Conservation (phyloP, 108 stramenopile species). For the Nitzschia sp. region DNA sequence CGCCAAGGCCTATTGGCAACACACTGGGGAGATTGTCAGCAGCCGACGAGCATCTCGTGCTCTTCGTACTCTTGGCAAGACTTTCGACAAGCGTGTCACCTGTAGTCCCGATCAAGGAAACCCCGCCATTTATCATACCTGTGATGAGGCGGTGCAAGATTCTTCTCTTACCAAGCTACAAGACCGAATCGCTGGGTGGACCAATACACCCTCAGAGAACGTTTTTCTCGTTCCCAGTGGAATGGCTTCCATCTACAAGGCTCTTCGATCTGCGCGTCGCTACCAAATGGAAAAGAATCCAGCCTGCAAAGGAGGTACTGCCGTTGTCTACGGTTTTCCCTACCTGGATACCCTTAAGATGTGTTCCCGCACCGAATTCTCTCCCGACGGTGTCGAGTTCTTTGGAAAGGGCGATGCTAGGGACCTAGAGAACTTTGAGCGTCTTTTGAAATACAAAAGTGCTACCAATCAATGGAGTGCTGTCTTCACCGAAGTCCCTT, state of each 20-base stretch:
- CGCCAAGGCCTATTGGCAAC: constrained; percentile 80
- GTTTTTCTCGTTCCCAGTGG: constrained; percentile 58
- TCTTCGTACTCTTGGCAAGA: constrained; percentile 24
- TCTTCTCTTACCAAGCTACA: constrained; percentile 9
- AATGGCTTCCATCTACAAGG: constrained; percentile 61
- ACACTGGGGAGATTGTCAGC: constrained; percentile 65
- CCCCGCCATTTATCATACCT: constrained; percentile 26
- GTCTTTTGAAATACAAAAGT: constrained; percentile 26
- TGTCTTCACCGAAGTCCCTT: constrained; percentile 70
- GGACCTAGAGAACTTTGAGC: constrained; percentile 49
- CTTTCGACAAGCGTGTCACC: constrained; percentile 35
- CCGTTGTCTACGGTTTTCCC: constrained; percentile 74
- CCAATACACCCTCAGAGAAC: constrained; percentile 36
- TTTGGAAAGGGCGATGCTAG: constrained; percentile 58
- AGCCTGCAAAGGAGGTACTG: constrained; percentile 35
- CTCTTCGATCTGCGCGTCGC: constrained; percentile 46
- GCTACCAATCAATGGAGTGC: constrained; percentile 30
- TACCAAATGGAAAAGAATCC: constrained; percentile 35
- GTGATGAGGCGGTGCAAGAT: constrained; percentile 2
- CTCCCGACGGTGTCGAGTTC: constrained; percentile 59
- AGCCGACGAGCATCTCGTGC: constrained; percentile 49
- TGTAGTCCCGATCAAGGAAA: constrained; percentile 26
- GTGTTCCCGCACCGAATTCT: constrained; percentile 56
- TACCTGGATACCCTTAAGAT: constrained; percentile 78
- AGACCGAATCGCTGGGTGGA: constrained; percentile 46